phyloP scores from a whole-genome alignment of 129 eudicot genomes.

The Kitagawia praeruptora region DNA sequence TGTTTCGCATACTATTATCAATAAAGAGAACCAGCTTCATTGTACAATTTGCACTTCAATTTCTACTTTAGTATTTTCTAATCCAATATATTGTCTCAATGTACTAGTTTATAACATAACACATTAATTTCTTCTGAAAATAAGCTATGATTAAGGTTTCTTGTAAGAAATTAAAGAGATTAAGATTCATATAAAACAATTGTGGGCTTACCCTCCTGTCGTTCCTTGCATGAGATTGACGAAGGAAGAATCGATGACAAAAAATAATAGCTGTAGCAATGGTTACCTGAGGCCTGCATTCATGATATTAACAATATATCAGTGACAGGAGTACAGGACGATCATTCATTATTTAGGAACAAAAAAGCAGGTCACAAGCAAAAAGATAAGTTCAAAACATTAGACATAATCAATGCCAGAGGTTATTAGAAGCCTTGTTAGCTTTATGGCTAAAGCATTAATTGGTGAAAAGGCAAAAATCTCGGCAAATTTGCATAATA shows the following conservation, averaged over 20 bases:
- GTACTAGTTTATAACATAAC: background rate
- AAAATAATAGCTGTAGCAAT: slow-evolving; percentile 48
- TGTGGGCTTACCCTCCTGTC: slow-evolving; percentile 41
- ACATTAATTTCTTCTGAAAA: background rate
- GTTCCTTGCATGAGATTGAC: slow-evolving; percentile 41
- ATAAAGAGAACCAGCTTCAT: background rate
- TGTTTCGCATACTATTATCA: background rate
- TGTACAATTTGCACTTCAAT: background rate
- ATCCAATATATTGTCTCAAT: background rate
- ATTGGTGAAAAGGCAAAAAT: background rate
- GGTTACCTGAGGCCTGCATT: slow-evolving; percentile 48
- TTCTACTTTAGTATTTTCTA: background rate
- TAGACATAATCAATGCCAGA: background rate
- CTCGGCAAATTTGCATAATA: background rate
- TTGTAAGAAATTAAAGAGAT: background rate
- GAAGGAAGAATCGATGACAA: slow-evolving; percentile 45
- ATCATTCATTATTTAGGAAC: background rate
- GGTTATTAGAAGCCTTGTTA: background rate
- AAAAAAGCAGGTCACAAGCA: background rate
- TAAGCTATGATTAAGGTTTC: background rate
- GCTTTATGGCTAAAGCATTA: background rate
- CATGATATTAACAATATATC: background rate
- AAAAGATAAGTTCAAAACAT: background rate
- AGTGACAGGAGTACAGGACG: background rate
- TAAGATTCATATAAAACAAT: background rate